Evolutionary conservation across 2,329 filamentous ascomycete genomes (phyloP).

Genomic region (Penicillium palitans): DNA sequence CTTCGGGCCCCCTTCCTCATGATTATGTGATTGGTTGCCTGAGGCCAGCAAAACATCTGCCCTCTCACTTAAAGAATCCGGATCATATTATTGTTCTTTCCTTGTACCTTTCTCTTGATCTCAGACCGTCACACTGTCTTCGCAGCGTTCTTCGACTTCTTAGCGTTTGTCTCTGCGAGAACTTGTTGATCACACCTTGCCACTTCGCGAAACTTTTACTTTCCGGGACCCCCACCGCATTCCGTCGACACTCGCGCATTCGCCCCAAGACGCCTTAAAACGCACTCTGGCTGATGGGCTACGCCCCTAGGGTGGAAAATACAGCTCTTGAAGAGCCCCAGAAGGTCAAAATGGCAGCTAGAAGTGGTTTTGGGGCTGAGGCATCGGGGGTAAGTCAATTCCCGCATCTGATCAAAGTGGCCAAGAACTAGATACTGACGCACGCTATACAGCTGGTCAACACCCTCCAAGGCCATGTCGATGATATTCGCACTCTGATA

Average conservation of each 20-base stretch:
- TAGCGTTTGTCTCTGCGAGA: background rate
- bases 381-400: constrained; percentile 33
- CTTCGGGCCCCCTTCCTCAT: background rate
- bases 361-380: constrained; percentile 21
- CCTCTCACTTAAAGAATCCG: constrained; percentile 4
- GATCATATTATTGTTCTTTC: background rate
- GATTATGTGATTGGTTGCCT: constrained; percentile 7
- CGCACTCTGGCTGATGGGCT: constrained; percentile 8
- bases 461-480: constrained; percentile 56
- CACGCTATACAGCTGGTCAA: constrained; percentile 36
- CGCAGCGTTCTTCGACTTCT: background rate
- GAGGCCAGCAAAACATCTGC: background rate
- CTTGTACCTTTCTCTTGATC: background rate
- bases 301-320: background rate
- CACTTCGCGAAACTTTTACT: constrained; percentile 17
- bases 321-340: constrained; percentile 1
- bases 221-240: constrained; percentile 20
- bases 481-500: constrained; percentile 60
- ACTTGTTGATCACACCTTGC: constrained; percentile 1
- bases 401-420: background rate
- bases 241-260: constrained; percentile 17
- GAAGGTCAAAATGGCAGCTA: constrained; percentile 15
- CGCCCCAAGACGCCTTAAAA: constrained; percentile 15
- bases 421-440: constrained; percentile 14
- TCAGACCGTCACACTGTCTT: background rate